Evolutionary conservation across 2,329 filamentous ascomycete species (phyloP).

Genomic region (Fusarium torulosum): DNA sequence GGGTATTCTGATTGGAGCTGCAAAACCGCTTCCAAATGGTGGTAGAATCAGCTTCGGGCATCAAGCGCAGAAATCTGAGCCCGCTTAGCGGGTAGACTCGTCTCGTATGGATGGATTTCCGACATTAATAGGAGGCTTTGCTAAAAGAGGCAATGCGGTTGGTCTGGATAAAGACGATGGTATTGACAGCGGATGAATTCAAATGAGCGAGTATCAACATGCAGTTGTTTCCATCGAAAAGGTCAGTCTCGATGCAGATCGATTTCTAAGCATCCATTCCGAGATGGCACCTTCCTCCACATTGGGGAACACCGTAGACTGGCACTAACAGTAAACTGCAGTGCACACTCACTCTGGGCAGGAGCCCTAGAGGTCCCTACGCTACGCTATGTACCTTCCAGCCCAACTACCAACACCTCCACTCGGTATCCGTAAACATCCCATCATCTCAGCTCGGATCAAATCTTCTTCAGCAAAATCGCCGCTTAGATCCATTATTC

Average conservation of each 20-base stretch:
- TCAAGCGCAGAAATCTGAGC: slow-evolving; percentile 6
- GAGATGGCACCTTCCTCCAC: slow-evolving; percentile 4
- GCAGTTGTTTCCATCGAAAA: slow-evolving; percentile 9
- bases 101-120: not conserved
- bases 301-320: not conserved
- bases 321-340: not conserved
- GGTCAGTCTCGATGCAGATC: slow-evolving; percentile 19
- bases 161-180: slow-evolving; percentile 23
- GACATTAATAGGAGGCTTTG: not conserved
- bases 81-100: not conserved
- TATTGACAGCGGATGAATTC: slow-evolving; percentile 28
- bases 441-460: slow-evolving; percentile 8
- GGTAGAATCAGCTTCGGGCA: slow-evolving; percentile 28
- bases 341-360: not conserved
- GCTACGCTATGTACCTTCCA: not conserved
- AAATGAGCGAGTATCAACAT: slow-evolving; percentile 10
- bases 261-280: not conserved
- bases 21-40: slow-evolving; percentile 10
- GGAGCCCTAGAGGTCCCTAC: not conserved
- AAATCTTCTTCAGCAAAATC: slow-evolving; percentile 11
- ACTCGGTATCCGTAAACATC: not conserved
- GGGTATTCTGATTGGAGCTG: slow-evolving; percentile 5
- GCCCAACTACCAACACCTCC: not conserved
- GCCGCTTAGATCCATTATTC: not conserved
- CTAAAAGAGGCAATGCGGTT: not conserved